These are phyloP conservation scores for Cryoendolithus antarcticus DNA, from an alignment of 2,329 filamentous ascomycete species.

Conservation along the genomic window DNA sequence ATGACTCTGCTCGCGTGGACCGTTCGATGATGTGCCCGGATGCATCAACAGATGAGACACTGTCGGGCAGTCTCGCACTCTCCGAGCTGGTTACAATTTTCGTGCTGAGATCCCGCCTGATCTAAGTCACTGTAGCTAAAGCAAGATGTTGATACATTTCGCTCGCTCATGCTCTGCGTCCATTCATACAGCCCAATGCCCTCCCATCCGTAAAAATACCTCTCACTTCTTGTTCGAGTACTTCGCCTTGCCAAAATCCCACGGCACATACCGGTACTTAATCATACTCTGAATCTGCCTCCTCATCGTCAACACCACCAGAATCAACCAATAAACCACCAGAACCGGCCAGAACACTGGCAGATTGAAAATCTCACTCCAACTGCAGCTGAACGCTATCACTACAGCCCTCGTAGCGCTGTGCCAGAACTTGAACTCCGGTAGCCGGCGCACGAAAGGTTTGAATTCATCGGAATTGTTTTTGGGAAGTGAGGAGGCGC, in stretches of 20 bases:
- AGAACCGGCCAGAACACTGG: conserved; percentile 98
- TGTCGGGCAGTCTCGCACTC: too few relatives aligned
- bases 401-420: conserved; percentile 76
- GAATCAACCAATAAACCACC: conserved; percentile 96
- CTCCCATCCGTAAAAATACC: not conserved
- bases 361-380: conserved; percentile 89
- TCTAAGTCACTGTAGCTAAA: too few relatives aligned
- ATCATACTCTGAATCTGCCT: conserved; percentile 99
- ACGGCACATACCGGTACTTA: conserved; percentile 64
- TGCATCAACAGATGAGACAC: too few relatives aligned
- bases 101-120: too few relatives aligned
- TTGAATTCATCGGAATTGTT: conserved; percentile 97
- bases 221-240: conserved; percentile 19
- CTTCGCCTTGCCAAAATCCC: conserved; percentile 29
- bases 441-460: conserved; percentile 87
- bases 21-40: too few relatives aligned
- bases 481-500: conserved; percentile 61
- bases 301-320: conserved; percentile 94
- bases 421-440: conserved; percentile 99
- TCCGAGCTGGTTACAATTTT: too few relatives aligned
- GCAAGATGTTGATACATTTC: too few relatives aligned
- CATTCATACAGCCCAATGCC: too few relatives aligned
- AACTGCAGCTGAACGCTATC: conserved; percentile 78
- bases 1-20: too few relatives aligned
- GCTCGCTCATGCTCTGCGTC: too few relatives aligned